These are phyloP conservation scores for Solanum rostratum DNA, from an alignment of 257 asterid species.

Conservation along the genomic window DNA sequence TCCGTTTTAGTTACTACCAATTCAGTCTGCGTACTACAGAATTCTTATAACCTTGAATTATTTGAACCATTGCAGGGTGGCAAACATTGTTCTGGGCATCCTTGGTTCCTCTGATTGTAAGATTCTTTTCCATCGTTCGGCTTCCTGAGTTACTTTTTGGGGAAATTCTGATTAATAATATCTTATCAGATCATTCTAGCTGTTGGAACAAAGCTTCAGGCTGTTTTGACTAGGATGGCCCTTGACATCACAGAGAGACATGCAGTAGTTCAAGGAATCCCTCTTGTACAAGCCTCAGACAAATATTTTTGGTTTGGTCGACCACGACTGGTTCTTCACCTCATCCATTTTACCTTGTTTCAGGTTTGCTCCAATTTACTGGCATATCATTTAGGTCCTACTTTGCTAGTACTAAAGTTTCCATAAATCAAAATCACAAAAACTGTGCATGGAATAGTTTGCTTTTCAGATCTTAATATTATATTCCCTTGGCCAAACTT, in stretches of 20 bases:
- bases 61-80: slow-evolving; percentile 53
- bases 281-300: slow-evolving; percentile 87
- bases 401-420: not conserved
- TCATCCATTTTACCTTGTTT: slow-evolving; percentile 77
- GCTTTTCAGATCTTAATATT: not conserved
- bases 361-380: slow-evolving; percentile 36
- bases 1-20: not conserved
- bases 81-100: slow-evolving; percentile 89
- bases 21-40: too few relatives aligned
- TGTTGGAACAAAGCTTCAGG: slow-evolving; percentile 84
- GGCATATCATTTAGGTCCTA: not conserved
- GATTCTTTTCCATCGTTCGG: slow-evolving; percentile 8
- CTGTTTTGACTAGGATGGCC: slow-evolving; percentile 78
- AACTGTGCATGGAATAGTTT: not conserved
- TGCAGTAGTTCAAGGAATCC: slow-evolving; percentile 90
- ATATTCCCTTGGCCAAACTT: not conserved
- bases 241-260: slow-evolving; percentile 71
- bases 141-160: not conserved
- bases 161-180: not conserved
- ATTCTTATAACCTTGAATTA: not conserved
- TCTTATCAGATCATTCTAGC: slow-evolving; percentile 61
- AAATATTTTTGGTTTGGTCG: slow-evolving; percentile 75
- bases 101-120: slow-evolving; percentile 69
- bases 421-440: not conserved
- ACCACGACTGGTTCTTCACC: slow-evolving; percentile 59